Conservation (phyloP, 73 alveolate species). For the Uronychia setigera region DNA sequence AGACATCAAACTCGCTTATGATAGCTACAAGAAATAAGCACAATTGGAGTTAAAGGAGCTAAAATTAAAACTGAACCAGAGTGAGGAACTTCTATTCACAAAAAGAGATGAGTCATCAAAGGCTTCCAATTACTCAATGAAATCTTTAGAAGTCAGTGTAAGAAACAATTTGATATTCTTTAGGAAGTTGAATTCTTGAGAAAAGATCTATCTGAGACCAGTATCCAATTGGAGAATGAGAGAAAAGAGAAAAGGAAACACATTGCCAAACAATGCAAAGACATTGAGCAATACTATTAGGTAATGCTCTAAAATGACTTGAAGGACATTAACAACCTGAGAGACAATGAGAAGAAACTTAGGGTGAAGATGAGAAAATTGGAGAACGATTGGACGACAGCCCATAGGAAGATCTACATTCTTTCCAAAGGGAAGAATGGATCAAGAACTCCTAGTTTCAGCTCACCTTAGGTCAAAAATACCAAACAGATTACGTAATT, state of each 20-base stretch:
- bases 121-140: too few relatives aligned
- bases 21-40: slow-evolving; percentile 10
- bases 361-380: background rate
- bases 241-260: slow-evolving; percentile 13
- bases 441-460: background rate
- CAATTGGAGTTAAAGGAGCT: slow-evolving; percentile 4
- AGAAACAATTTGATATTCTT: too few relatives aligned
- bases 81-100: background rate
- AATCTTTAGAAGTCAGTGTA: too few relatives aligned
- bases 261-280: background rate
- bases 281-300: background rate
- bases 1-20: slow-evolving; percentile 8
- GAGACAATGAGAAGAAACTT: background rate
- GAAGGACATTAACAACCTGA: slow-evolving; percentile 6
- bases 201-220: slow-evolving; percentile 8
- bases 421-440: slow-evolving; percentile 17
- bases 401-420: background rate
- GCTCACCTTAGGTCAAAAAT: background rate
- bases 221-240: slow-evolving; percentile 16
- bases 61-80: background rate
- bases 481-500: background rate
- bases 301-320: background rate
- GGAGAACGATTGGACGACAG: background rate
- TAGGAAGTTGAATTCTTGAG: slow-evolving; percentile 15
- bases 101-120: background rate